Evolutionary conservation across 768 basidiomycete species (phyloP).

Genomic region (Tephrocybe sp.): DNA sequence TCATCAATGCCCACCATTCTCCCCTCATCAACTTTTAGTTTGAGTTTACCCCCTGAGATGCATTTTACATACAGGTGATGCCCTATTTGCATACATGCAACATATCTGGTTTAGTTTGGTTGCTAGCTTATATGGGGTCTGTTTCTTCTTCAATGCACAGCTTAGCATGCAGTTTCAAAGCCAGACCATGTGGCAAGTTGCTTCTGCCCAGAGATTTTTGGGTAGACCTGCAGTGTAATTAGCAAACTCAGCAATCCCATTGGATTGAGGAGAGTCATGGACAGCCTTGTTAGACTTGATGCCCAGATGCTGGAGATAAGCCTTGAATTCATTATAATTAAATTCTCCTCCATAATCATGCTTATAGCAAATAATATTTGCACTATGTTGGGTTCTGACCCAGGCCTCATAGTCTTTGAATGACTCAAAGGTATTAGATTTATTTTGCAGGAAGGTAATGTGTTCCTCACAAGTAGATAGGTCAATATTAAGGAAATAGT

Average conservation of each 20-base stretch:
- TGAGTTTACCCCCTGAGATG: constrained; percentile 5
- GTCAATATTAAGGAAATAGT: too few relatives aligned
- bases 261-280: too few relatives aligned
- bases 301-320: too few relatives aligned
- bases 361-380: constrained; percentile 17
- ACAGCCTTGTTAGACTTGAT: too few relatives aligned
- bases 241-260: constrained; percentile 1
- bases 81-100: constrained; percentile 4
- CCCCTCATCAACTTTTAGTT: constrained; percentile 1
- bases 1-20: constrained; percentile 16
- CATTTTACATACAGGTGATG: constrained; percentile 15
- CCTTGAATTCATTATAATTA: too few relatives aligned
- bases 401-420: too few relatives aligned
- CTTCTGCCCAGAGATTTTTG: constrained; percentile 10
- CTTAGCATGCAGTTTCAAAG: constrained; percentile 2
- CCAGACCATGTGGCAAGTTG: constrained; percentile 3
- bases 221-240: constrained; percentile 3
- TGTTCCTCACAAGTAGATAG: too few relatives aligned
- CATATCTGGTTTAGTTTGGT: constrained; percentile 8
- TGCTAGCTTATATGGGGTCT: constrained; percentile 5
- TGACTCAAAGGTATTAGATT: too few relatives aligned
- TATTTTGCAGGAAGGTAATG: too few relatives aligned
- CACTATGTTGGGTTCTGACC: constrained; percentile 20
- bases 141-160: constrained; percentile 17
- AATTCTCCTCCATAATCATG: too few relatives aligned